Base-by-base conservation (phyloP, 2,329 filamentous ascomycete species). In the Lasiodiplodia hormozganensis region DNA sequence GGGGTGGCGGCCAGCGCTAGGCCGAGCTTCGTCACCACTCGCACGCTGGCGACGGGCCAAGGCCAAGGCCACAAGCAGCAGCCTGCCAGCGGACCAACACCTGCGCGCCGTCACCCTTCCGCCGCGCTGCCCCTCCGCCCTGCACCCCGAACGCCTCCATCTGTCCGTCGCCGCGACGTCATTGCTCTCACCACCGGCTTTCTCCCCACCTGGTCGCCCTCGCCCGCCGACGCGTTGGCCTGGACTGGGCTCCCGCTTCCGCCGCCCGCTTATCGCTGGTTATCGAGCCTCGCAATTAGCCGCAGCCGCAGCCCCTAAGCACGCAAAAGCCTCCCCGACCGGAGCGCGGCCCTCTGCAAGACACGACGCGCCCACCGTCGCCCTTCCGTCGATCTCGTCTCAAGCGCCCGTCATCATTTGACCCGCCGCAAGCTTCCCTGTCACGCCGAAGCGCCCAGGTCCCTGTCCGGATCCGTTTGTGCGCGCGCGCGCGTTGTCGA, bases 271-370 rank as follows among this genome's bases (percentile, higher is more conserved):
- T 64, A 64, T 64, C 60, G 60, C 47, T n/a, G n/a, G 57, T 38
- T 65, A 56, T 65, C 51, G 51, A 65, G 28, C 18, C 62, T 65
- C 62, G 62, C 62, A 65, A 65, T 65, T 65, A 65, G 62, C 62
- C 62, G 62, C 62, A 53, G 62, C 62, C 62, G 47, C 62, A 53
- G 62, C 62, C 62, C 62, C 62, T 65, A 65, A 65, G 51, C 40
- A 62, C 58, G 58, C 62, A 65, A 65, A 65, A 65, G 62, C 62
- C 62, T 65, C 62, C 58, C 57, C 62, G 62, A 56, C 49, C 62
- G 51, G 62, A 65, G 62, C 62, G 62, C 62, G 62, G 62, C 62
- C 65, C 60, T 64, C 60, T 67, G 65, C 65, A 67, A 64, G 60
- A 67, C 65, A 67, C 65, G 65, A 67, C 65, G 65, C 65, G 65